Percentiles rank a stretch among this genome's conserved stretches.
phyloP scores from a whole-genome alignment of 345 rosid species.

The Salix dunnii region DNA sequence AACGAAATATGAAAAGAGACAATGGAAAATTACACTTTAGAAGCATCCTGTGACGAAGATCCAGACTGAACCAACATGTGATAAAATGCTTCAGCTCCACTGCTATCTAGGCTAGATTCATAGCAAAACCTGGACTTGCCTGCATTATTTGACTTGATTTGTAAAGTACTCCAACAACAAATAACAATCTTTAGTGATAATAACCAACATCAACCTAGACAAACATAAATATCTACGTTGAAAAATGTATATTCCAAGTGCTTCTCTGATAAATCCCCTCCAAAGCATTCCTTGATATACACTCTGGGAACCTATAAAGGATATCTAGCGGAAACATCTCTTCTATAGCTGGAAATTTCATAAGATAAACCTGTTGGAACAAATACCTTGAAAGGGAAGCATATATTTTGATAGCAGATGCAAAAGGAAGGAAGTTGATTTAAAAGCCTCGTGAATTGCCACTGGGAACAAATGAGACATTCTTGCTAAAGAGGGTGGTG shows the following conservation, averaged over 20 bases:
- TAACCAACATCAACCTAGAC: slow-evolving; percentile 6
- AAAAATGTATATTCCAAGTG: slow-evolving; percentile 41
- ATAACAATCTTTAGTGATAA: slow-evolving; percentile 13
- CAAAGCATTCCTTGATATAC: slow-evolving; percentile 67
- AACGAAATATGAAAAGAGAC: neutral
- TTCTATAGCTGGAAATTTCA: slow-evolving; percentile 39
- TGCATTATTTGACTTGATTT: slow-evolving; percentile 45
- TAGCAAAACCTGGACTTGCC: slow-evolving; percentile 49
- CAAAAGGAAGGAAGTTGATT: slow-evolving; percentile 5
- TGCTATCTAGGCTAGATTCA: slow-evolving; percentile 45
- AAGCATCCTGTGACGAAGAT: slow-evolving; percentile 56
- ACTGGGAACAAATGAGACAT: slow-evolving; percentile 31
- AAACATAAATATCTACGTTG: slow-evolving; percentile 1
- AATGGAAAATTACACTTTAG: slow-evolving; percentile 52
- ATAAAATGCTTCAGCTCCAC: slow-evolving; percentile 54
- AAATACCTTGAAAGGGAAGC: slow-evolving; percentile 13
- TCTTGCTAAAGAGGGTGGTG: no score
- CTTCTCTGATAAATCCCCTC: slow-evolving; percentile 41
- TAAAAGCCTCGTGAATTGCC: slow-evolving; percentile 40
- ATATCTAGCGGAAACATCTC: slow-evolving; percentile 52
- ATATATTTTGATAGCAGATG: slow-evolving; percentile 4
- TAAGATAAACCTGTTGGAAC: slow-evolving; percentile 55
- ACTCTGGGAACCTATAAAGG: slow-evolving; percentile 53
- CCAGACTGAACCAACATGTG: slow-evolving; percentile 62
- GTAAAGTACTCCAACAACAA: slow-evolving; percentile 43